These are phyloP conservation scores for Scheffersomyces stambukii DNA, from an alignment of 1,139 yeast species.

Conservation along the genomic window DNA sequence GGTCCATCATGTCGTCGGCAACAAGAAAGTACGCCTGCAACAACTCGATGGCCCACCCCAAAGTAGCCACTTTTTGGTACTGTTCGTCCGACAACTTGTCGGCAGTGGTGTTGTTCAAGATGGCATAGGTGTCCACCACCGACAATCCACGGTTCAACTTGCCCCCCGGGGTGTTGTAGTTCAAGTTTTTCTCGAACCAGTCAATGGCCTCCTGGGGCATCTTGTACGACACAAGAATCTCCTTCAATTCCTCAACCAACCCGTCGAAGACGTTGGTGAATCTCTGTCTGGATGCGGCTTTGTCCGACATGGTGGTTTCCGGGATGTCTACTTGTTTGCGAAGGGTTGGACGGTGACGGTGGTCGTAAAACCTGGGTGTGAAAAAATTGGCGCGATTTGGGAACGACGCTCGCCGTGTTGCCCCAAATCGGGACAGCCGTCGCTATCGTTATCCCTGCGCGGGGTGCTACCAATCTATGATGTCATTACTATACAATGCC, in stretches of 20 bases:
- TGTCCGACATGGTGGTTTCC: conserved; percentile 19
- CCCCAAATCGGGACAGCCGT: too few species aligned
- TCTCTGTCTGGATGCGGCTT: conserved; percentile 47
- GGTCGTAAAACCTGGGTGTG: too few species aligned
- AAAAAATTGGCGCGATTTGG: too few species aligned
- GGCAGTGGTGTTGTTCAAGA: conserved; percentile 60
- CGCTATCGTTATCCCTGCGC: neutral
- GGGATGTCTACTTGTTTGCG: neutral
- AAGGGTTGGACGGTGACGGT: too few species aligned
- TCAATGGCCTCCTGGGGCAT: conserved; percentile 83
- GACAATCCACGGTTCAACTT: conserved; percentile 95
- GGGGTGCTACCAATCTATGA: too few species aligned
- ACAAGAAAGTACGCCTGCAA: conserved; percentile 96
- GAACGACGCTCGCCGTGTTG: too few species aligned
- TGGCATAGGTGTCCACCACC: conserved; percentile 86
- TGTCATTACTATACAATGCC: too few species aligned
- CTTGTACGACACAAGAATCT: conserved; percentile 61
- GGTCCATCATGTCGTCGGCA: conserved; percentile 99
- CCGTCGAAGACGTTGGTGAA: conserved; percentile 75
- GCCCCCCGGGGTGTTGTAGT: conserved; percentile 94
- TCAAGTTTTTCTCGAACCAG: conserved; percentile 75
- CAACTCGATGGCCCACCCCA: conserved; percentile 96
- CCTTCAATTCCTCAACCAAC: conserved; percentile 71
- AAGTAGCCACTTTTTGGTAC: conserved; percentile 78
- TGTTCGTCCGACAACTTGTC: conserved; percentile 63